A percentile compares a stretch with the other conserved stretches of the same genome.
Evolutionary conservation across 192 early-diverging fungal species (phyloP).

Genomic region (Paraglomus occultum): DNA sequence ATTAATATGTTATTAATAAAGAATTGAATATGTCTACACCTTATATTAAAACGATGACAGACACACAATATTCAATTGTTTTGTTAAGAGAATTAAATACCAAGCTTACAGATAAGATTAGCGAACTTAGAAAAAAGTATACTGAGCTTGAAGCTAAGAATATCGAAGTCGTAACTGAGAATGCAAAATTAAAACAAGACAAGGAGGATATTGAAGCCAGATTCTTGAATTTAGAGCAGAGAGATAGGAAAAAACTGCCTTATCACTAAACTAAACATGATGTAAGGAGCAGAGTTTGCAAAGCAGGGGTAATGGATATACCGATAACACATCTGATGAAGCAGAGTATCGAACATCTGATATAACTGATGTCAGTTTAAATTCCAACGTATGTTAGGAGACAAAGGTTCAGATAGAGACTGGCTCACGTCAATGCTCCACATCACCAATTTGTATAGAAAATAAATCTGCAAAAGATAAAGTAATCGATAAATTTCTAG

Average conservation of each 20-base stretch:
- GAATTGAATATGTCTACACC: slow-evolving; percentile 10
- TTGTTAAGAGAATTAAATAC: slow-evolving; percentile 12
- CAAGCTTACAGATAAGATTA: slow-evolving; percentile 9
- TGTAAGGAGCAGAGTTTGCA: slow-evolving; percentile 8
- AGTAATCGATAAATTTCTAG: no score
- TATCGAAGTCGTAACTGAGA: slow-evolving; percentile 1
- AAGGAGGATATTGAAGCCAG: slow-evolving; percentile 2
- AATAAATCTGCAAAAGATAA: no score
- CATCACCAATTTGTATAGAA: no score
- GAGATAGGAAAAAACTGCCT: slow-evolving; percentile 6
- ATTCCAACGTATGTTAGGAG: no score
- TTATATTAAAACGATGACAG: slow-evolving; percentile 10
- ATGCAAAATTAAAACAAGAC: slow-evolving; percentile 15
- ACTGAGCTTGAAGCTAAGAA: slow-evolving; percentile 6
- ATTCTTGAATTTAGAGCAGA: slow-evolving; percentile 15
- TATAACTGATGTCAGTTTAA: no score
- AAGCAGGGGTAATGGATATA: slow-evolving; percentile 8
- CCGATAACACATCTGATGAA: background rate
- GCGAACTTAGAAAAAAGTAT: slow-evolving; percentile 12
- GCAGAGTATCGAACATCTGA: slow-evolving; percentile 5
- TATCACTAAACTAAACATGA: no score
- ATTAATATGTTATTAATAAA: slow-evolving; percentile 4
- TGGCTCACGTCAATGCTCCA: no score
- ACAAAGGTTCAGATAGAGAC: no score
- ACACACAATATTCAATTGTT: slow-evolving; percentile 15